Base-by-base conservation (phyloP, 768 basidiomycete species). In the Rhodotorula paludigena region DNA sequence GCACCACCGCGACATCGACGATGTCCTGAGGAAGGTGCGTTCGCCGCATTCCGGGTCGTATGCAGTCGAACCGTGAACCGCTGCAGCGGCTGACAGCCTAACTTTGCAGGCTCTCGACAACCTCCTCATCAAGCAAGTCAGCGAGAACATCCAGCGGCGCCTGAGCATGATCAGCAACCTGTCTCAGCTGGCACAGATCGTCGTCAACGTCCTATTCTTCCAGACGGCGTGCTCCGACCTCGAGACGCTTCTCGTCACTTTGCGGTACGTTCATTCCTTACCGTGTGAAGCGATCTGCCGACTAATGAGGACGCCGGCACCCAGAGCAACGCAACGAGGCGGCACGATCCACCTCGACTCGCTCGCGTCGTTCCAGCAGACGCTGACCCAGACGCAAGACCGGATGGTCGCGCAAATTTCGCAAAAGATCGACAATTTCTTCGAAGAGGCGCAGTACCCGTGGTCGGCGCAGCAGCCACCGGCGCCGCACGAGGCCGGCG, bases 351-450 rank as follows among this genome's bases (percentile, higher is more conserved):
- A 72, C 47, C 60, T 76, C 16, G 64, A 67, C 38, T 71, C 74
- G 3, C 57, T 74, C 25, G 78, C 79, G 4, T 84, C 89, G 2
- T 93, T 98, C 76, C 82, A 84, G 57, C 77, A 81, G 25, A 87
- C 89, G 4, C 82, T 92, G 45, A 80, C 83, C 16, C 83, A 83
- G 48, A 88, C 92, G 15, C 82, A 87, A 54, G 81, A 82, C 39
- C 87, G 91, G 9, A 89, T 98, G 72, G 86, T 87, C 25, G 82
- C 82, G 18, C 83, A 94, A 51, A 93, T 98, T 74, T 84, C 86
- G 14, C 88, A 89, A 30, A 98, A 99, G 77, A 85, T 98, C 12
- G 90, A 94, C 75, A 89, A 92, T 73, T 94, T 94, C 81, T 94
- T 96, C 77, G 96, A 91, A 66, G 82, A 94, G 49, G 88, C 93